Base-by-base conservation (phyloP, 2,329 filamentous ascomycete species). In the Alternaria consortialis region DNA sequence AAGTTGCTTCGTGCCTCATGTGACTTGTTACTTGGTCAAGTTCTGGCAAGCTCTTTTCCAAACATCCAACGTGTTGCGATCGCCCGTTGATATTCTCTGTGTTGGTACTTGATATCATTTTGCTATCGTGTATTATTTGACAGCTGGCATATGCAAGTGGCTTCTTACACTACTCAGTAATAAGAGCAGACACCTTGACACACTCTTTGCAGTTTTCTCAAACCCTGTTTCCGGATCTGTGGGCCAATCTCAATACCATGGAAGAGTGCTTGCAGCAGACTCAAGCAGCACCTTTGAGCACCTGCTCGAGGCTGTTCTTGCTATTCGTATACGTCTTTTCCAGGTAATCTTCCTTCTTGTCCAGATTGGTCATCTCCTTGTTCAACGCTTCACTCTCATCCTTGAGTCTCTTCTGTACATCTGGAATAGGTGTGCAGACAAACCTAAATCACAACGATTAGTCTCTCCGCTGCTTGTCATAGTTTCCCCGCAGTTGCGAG, bases 321-420 rank as follows among this genome's bases (percentile, higher is more conserved):
- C 93, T 97, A 75, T 98, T 99, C 83, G 96, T 93, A 77, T 93
- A 91, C 51, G 95, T 98, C 59, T 93, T 97, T 83, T 98, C 94
- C 44, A 98, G 85, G 76, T 97, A 98, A 71, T 94, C 88, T 72
- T 97, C 84, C 79, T 92, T 93, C 86, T 98, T 97, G 69, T 91
- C 89, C 66, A 98, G 81, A 66, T 90, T 90, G 40, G 91, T 85
- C 63, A 97, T 88, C 70, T 97, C 94, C 29, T 86, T 84, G 71
- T 93, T 90, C 64, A 94, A 82, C 53, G 90, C 88, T 72, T 90
- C 87, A 58, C 89, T 89, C 80, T 97, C 93, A 44, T 84, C 82
- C 37, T 89, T 85, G 58, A 98, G 85, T 68, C 95, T 91, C 71
- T 89, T 86, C 74, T 92, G 89, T 67, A 98, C 87, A 20, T 88